Evolutionary conservation across 2,329 filamentous ascomycete species (phyloP), one percentile per base, ranked within the genome.

Genomic region (Rhytidhysteron rufulum): DNA sequence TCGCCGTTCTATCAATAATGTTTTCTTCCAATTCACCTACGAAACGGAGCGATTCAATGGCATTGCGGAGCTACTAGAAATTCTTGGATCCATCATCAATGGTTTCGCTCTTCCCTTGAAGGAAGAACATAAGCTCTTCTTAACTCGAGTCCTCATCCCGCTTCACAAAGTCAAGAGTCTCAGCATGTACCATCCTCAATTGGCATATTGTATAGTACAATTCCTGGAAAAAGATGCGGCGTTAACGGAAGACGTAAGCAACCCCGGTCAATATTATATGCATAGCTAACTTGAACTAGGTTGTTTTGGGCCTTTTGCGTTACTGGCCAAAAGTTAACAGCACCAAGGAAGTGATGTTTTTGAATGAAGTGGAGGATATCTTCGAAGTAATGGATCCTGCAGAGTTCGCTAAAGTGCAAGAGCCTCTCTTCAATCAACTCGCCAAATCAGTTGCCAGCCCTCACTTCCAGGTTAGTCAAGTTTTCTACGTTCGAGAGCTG

Each of bases 311-410:
- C 33, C 76, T 98, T 41, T 76, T 98, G 48, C 85, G 93, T 53
- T 98, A 96, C 67, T 98, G 93, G 93, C 93, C 93, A 34, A 98
- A 98, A 75, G 88, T 95, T 56, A 98, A 98, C 71, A 97, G 93
- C 69, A 98, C 93, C 39, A 98, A 98, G 69, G 93, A 98, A 68
- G 93, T 98, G 61, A 98, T 98, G 93, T 98, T 94, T 71, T 74
- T 98, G 55, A 98, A 98, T 58, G 93, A 98, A 68, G 91, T 98
- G 24, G 93, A 98, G 66, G 93, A 98, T 62, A 98, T 98, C 48
- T 98, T 98, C 62, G 93, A 98, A 69, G 93, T 98, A 34, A 98
- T 98, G 93, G 93, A 98, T 60, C 93, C 93, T 16, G 88, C 88
- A 48, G 93, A 98, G 65, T 98, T 98, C 58, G 90, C 90, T 54